Base-by-base conservation (phyloP, 2,329 filamentous ascomycete genomes). In the Trematosphaeria pertusa region DNA sequence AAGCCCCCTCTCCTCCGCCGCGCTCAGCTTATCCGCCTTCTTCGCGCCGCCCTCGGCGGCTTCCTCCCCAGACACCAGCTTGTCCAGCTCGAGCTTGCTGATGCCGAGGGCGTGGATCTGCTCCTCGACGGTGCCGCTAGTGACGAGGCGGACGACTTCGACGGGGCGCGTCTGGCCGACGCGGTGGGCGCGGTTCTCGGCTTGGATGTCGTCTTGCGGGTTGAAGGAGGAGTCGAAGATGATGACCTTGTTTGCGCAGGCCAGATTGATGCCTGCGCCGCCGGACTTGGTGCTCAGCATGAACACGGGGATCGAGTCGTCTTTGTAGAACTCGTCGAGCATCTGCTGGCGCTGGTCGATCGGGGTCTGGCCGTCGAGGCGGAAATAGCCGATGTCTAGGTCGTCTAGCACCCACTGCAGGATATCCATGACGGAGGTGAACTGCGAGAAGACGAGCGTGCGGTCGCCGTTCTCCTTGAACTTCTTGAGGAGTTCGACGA, bases 161-260 rank as follows among this genome's bases (percentile, higher is more conserved):
- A 99, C 94, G 26, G 93, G 88, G 12, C 89, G 81, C 21, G 84
- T 92, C 76, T 99, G 94, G 0, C 94, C 94, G 7, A 99, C 89
- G 11, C 94, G 87, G 73, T 99, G 94, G 0, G 94, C 94, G 14
- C 94, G 87, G 70, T 99, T 97, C 77, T 97, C 94, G 0, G 94
- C 94, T 71, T 99, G 94, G n/a, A 96, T 86, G 67, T 99, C 94
- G 59, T 97, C 93, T 68, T 99, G 94, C 0, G 94, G 94, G 61
- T 99, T 99, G 75, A 97, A 96, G n/a, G 87, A 90, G 54, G 89
- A 88, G 72, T 99, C 94, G 69, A 97, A 97, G 64, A 99, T 94
- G 72, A 99, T 85, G 59, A 99, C 93, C 74, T 97, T 97, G 77
- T 97, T 97, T 4, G 94, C 94, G 26, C 88, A 89, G 6, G 93